phyloP scores from a whole-genome alignment of 306 rosid genomes.

The Glycine soja region DNA sequence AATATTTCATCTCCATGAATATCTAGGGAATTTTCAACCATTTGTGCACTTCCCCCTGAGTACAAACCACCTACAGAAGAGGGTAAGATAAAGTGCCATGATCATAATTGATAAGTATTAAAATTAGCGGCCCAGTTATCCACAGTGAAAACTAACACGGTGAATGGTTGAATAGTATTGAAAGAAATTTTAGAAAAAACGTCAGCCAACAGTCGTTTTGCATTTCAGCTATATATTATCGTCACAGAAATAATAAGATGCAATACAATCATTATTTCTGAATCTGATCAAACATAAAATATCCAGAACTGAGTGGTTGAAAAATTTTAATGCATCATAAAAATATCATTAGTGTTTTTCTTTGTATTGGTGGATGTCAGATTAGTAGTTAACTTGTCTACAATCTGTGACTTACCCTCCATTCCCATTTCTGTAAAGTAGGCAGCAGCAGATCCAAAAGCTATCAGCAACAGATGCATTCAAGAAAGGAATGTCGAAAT shows the following conservation, averaged over 20 bases:
- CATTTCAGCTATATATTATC: conserved; percentile 20
- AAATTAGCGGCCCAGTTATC: conserved; percentile 22
- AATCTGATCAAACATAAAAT: too few relatives aligned
- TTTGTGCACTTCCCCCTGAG: conserved; percentile 97
- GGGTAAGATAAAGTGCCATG: conserved; percentile 26
- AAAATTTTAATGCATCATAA: too few relatives aligned
- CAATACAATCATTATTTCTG: neutral
- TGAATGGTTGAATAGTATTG: conserved; percentile 15
- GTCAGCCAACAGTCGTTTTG: neutral
- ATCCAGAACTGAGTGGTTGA: too few relatives aligned
- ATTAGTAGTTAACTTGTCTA: too few relatives aligned
- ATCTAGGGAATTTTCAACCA: conserved; percentile 85
- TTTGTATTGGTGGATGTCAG: too few relatives aligned
- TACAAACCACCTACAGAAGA: conserved; percentile 85
- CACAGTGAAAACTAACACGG: conserved; percentile 9
- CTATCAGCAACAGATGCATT: too few relatives aligned
- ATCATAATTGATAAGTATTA: conserved; percentile 19
- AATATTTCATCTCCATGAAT: conserved; percentile 56
- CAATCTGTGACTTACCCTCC: too few relatives aligned
- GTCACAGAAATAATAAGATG: neutral
- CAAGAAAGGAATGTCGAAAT: too few relatives aligned
- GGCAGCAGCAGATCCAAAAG: too few relatives aligned
- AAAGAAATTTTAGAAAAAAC: neutral
- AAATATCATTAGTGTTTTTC: too few relatives aligned
- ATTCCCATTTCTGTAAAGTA: too few relatives aligned